Conservation (phyloP, 1,139 yeast genomes). For the Lodderomyces margitis region DNA sequence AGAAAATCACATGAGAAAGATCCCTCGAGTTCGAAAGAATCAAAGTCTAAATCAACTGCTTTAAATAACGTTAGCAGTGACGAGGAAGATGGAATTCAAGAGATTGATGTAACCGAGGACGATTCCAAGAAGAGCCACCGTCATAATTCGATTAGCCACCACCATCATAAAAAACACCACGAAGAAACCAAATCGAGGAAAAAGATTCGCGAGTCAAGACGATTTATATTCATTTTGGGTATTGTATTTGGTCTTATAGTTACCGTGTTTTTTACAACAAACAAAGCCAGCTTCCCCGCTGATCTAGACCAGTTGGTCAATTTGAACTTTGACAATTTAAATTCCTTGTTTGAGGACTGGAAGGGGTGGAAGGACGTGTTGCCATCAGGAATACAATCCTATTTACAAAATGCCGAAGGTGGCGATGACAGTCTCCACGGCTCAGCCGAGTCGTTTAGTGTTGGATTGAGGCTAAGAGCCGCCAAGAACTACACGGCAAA, state of each 20-base stretch:
- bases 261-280: constrained; percentile 62
- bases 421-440: constrained; percentile 41
- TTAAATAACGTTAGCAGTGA: background rate
- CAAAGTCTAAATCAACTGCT: background rate
- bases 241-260: constrained; percentile 65
- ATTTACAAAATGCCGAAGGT: constrained; percentile 54
- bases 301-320: constrained; percentile 57
- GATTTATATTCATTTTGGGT: constrained; percentile 54
- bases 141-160: constrained; percentile 1
- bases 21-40: background rate
- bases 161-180: constrained; percentile 6
- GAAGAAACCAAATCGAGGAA: constrained; percentile 16
- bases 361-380: constrained; percentile 62
- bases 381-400: constrained; percentile 62
- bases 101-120: background rate
- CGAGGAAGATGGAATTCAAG: constrained; percentile 1
- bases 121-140: background rate
- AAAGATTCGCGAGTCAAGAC: constrained; percentile 37
- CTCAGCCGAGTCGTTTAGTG: constrained; percentile 81
- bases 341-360: constrained; percentile 43
- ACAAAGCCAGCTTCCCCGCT: constrained; percentile 34
- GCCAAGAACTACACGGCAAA: constrained; percentile 53
- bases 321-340: constrained; percentile 50
- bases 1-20: constrained; percentile 1
- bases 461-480: constrained; percentile 64